Evolutionary conservation across 192 early-diverging fungal genomes (phyloP), one percentile per base, ranked within the genome.

Genomic region (Cetraspora pellucida): DNA sequence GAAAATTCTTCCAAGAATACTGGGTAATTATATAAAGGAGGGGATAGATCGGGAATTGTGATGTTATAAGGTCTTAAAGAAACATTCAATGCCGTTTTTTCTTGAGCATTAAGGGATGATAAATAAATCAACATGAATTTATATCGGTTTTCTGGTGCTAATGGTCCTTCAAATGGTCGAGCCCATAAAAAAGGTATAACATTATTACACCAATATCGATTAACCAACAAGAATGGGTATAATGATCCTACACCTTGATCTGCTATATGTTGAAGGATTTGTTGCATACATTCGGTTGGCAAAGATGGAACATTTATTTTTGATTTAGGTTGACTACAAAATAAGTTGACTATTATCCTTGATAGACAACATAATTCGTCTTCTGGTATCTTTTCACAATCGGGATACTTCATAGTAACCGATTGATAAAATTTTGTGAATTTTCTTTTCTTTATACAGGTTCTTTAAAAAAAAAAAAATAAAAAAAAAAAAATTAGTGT

Each of bases 271-370:
- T 65, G 37, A 65, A 65, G 43, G 21, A 65, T 65, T 17, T 11
- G 28, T 65, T 65, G 31, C 63, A 65, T 65, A n/a, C 63, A 65
- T 43, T 65, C 63, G 2, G 63, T 65, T 65, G 63, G 63, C n/a
- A 65, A 43, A 10, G 5, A 17, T 17, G 63, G 63, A 4, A 14
- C 50, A 9, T 8, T 1, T 4, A 43, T 17, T 44, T 16, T 60
- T 27, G 58, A 11, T 10, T 65, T 44, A 14, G 50, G 1, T 54
- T 54, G 13, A 5, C 16, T 14, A 19, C 4, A 19, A 14, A 54
- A 54, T 19, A 54, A n/a, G 13, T 54, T 54, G 50, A 54, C 19
- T 54, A 54, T n/a, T 54, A 54, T 19, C 16, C 19, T 54, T n/a
- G 50, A 54, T 16, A 54, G 19, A 54, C 50, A 54, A 54, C 50